Percentiles rank a stretch among this genome's conserved stretches.
These are phyloP conservation scores for Pisolithus sp. DNA, from an alignment of 768 basidiomycete species.

Conservation along the genomic window DNA sequence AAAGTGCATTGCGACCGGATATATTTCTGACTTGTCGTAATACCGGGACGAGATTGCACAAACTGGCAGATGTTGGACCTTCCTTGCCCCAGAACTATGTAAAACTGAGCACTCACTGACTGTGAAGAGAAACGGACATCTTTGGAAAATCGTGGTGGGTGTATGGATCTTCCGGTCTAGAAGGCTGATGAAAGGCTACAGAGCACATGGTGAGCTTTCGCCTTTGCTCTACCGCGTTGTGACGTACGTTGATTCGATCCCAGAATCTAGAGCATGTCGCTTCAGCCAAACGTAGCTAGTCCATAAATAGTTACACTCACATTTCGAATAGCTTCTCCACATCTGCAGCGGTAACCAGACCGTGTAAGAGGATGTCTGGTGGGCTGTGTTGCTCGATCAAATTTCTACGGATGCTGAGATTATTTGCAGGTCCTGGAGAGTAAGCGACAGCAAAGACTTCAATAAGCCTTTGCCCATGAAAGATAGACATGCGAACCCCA, in stretches of 20 bases:
- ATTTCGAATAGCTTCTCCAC: conserved; percentile 82
- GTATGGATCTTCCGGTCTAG: conserved; percentile 81
- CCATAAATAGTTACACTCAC: conserved; percentile 36
- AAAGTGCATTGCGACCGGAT: conserved; percentile 85
- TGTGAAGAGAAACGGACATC: conserved; percentile 88
- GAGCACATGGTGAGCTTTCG: conserved; percentile 4
- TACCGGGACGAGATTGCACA: conserved; percentile 85
- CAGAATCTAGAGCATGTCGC: conserved; percentile 48
- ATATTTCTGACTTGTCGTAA: conserved; percentile 73
- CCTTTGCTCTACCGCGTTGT: not conserved
- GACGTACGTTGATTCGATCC: conserved; percentile 57
- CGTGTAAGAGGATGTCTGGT: conserved; percentile 77
- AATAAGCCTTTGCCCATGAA: not conserved
- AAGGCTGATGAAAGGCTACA: conserved; percentile 59
- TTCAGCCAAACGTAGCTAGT: conserved; percentile 2
- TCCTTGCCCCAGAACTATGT: not conserved
- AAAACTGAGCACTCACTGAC: conserved; percentile 50
- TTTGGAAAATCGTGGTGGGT: conserved; percentile 66
- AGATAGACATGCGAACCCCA: conserved; percentile 15
- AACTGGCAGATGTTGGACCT: conserved; percentile 37
- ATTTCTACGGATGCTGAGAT: conserved; percentile 61
- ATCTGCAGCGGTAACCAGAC: conserved; percentile 69
- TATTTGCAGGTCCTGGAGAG: conserved; percentile 56
- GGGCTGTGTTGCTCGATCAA: conserved; percentile 75
- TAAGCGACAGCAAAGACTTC: not conserved